Base-by-base conservation (phyloP, 1,139 yeast species). In the Petasospora fabianii region DNA sequence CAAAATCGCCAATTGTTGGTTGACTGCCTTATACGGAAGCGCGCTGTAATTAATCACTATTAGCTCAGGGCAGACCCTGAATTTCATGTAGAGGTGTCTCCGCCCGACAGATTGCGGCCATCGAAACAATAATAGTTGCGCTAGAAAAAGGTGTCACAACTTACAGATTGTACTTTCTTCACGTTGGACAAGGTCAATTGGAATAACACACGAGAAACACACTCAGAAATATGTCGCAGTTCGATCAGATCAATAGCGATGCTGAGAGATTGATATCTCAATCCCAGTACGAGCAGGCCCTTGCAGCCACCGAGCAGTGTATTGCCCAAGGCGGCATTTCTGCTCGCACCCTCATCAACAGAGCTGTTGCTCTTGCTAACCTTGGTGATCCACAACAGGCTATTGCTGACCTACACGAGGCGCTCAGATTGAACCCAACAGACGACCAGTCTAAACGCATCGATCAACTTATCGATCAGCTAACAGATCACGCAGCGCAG, bases 401-500 rank as follows among this genome's bases (percentile, higher is more conserved):
- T 10, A 38, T 50, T 21, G 38, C 46, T 16, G 54, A 50, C 28
- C 35, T 54, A 14, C 39, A 50, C 30, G 38, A 44, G 21, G 58
- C 58, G 4, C 43, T 50, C 4, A 28, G 40, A 13, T 32, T 36
- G 42, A 46, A 49, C 28, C 56, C 58, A 17, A 22, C 47, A 2
- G 24, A 19, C 8, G 40, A 49, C n/a, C 49, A 54, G 30, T 28
- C 40, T 8, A 12, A 22, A 3, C 34, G 36, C 13, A 54, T 54
- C 34, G 55, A 51, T 11, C 22, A 37, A 2, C 33, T 53, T 39
- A 50, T 54, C 24, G 49, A 47, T 18, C 32, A 32, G 3, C 12
- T 54, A 5, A 48, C 55, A 2, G 21, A 39, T 4, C 54, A 51
- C 30, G 55, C 54, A 21, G 52, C 48, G 3, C 34, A 44, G 18